Base-by-base conservation (phyloP, 2,329 filamentous ascomycete genomes). In the Anthostomella pinea region DNA sequence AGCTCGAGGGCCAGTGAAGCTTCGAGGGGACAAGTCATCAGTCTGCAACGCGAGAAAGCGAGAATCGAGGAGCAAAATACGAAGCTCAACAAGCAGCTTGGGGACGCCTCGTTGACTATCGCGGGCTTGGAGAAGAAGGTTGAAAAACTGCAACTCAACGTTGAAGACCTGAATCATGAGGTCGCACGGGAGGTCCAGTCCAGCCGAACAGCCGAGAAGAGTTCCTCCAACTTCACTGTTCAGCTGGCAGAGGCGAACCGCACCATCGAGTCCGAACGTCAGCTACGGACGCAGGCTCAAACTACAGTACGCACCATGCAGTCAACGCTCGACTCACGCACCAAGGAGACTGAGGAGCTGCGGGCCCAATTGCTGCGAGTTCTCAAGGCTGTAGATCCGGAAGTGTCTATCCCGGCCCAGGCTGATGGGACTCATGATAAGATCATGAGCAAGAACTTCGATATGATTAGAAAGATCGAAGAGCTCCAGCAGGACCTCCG, bases 101-200 rank as follows among this genome's bases (percentile, higher is more conserved):
- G 85, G 38, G 90, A 96, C 49, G 75, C 86, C 5, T 91, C 96
- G 53, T 65, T 96, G 16, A 81, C 81, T 5, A 81, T 95, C 47
- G 85, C 85, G 0, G 85, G 87, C 1, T 67, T 96, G 6, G 89
- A 96, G 60, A 97, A 97, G 70, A 88, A 93, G 61, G 85, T 93
- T 34, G 91, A 97, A 64, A 96, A 96, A 64, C 72, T 97, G 18
- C 79, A 89, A 33, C 75, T 97, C 26, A 89, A 77, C 53, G 66
- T 97, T 7, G 91, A 98, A 59, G 91, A 98, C 59, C 71, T 96
- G 22, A 95, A 88, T 51, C 91, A 97, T 52, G 89, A 97, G 62
- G 77, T 96, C 35, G 85, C 86, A 32, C 78, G 89, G 19, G 91
- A 96, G 64, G 87, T 90, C 56, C 94, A 96, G 67, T 81, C 82